phyloP scores from a whole-genome alignment of 1,139 yeast species.

The Pichia sp. region DNA sequence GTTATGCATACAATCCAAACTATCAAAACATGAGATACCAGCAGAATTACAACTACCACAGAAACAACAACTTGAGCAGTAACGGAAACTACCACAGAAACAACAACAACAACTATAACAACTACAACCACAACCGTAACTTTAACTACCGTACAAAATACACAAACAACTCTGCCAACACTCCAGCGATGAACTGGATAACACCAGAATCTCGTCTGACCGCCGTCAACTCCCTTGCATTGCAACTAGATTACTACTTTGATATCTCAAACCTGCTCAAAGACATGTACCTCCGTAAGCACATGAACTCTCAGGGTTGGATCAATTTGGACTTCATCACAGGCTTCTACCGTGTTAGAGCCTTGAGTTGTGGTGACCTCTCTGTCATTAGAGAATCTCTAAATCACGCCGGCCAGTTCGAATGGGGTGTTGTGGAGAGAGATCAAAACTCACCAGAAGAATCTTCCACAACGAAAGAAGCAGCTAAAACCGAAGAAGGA shows the following conservation, averaged over 20 bases:
- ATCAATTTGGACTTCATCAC: conserved; percentile 60
- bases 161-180: background rate
- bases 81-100: conserved; percentile 1
- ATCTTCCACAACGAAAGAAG: background rate
- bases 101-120: background rate
- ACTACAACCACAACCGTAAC: conserved; percentile 7
- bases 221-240: conserved; percentile 28
- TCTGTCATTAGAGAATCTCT: conserved; percentile 45
- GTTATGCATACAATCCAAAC: background rate
- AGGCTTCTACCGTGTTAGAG: conserved; percentile 68
- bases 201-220: conserved; percentile 12
- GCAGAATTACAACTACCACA: background rate
- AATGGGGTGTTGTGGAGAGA: conserved; percentile 32
- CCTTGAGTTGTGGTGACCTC: conserved; percentile 48
- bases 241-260: conserved; percentile 85
- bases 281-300: conserved; percentile 72
- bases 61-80: conserved; percentile 1
- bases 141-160: background rate
- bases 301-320: conserved; percentile 76
- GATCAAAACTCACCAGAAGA: background rate
- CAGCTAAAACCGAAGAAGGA: background rate
- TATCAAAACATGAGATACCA: conserved; percentile 3
- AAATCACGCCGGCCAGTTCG: conserved; percentile 39
- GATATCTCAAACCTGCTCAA: conserved; percentile 81
- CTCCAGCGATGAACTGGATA: conserved; percentile 12